Percentiles rank a stretch among this genome's conserved stretches.
phyloP scores from a whole-genome alignment of 768 basidiomycete species.

The Tricholoma saponaceum region DNA sequence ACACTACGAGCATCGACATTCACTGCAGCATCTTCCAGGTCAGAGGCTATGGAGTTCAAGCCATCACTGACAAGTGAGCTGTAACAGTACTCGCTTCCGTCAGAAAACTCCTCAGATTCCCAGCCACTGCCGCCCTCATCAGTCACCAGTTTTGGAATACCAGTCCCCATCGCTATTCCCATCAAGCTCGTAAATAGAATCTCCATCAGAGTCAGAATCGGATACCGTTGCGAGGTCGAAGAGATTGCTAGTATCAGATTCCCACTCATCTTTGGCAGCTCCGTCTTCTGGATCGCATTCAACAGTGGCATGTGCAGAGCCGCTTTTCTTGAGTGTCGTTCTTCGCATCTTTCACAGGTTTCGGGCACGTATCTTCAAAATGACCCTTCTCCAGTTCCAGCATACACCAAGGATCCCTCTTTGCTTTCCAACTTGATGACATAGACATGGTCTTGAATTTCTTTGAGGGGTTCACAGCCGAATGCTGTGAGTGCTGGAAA shows the following conservation, averaged over 20 bases:
- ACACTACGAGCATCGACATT: too few relatives aligned
- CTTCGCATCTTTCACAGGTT: constrained; percentile 16
- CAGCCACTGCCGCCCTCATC: too few relatives aligned
- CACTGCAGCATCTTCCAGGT: too few relatives aligned
- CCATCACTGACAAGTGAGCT: too few relatives aligned
- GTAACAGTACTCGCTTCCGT: too few relatives aligned
- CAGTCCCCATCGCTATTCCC: too few relatives aligned
- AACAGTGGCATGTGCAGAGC: background rate
- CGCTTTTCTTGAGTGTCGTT: constrained; percentile 6
- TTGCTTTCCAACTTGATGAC: constrained; percentile 2
- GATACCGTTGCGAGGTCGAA: background rate
- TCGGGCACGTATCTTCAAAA: too few relatives aligned
- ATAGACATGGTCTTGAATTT: constrained; percentile 15
- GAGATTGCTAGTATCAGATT: background rate
- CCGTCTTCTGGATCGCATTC: constrained; percentile 10
- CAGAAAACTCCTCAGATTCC: too few relatives aligned
- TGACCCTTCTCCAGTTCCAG: background rate
- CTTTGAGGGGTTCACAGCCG: constrained; percentile 5
- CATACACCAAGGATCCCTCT: constrained; percentile 3
- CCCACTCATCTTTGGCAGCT: background rate
- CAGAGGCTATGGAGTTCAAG: too few relatives aligned
- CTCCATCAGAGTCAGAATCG: too few relatives aligned
- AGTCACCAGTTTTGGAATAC: too few relatives aligned
- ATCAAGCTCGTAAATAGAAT: too few relatives aligned
- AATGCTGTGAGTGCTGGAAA: constrained; percentile 1